Evolutionary conservation across 2,329 filamentous ascomycete species (phyloP).

Genomic region (Metarhizium guizhouense): DNA sequence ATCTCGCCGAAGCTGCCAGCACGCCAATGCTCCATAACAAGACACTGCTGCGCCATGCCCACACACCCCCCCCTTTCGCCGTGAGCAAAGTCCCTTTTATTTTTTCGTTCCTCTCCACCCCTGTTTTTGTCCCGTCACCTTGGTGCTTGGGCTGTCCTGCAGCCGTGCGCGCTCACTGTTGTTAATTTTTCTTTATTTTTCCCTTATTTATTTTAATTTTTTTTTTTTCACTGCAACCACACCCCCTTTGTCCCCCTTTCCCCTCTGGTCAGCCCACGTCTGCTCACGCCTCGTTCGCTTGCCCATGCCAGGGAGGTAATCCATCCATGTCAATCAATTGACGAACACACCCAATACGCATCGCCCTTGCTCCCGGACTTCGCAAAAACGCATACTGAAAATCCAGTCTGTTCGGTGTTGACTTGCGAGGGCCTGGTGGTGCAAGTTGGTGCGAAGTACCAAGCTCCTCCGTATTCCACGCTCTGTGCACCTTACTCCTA

Average conservation of each 20-base stretch:
- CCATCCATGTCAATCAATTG: slow-evolving; percentile 12
- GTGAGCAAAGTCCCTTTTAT: neutral
- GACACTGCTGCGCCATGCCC: neutral
- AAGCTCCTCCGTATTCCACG: neutral
- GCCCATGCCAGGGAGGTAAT: neutral
- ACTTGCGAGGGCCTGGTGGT: neutral
- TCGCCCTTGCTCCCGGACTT: slow-evolving; percentile 5
- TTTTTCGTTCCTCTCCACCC: neutral
- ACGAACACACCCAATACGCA: slow-evolving; percentile 1
- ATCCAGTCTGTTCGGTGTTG: neutral
- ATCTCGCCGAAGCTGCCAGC: neutral
- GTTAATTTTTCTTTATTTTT: neutral
- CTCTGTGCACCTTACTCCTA: neutral
- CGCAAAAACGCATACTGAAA: slow-evolving; percentile 2
- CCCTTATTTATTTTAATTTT: neutral
- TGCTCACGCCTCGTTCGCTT: neutral
- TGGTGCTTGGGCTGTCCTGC: neutral
- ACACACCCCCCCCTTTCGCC: neutral
- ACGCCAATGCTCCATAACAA: neutral
- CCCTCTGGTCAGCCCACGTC: neutral
- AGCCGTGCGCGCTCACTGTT: neutral
- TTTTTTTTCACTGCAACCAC: neutral
- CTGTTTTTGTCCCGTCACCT: neutral
- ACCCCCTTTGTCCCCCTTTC: neutral
- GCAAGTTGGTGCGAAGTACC: neutral